These are phyloP conservation scores for Sungouiella thailandica DNA, from an alignment of 805 yeast genomes.

Conservation along the genomic window DNA sequence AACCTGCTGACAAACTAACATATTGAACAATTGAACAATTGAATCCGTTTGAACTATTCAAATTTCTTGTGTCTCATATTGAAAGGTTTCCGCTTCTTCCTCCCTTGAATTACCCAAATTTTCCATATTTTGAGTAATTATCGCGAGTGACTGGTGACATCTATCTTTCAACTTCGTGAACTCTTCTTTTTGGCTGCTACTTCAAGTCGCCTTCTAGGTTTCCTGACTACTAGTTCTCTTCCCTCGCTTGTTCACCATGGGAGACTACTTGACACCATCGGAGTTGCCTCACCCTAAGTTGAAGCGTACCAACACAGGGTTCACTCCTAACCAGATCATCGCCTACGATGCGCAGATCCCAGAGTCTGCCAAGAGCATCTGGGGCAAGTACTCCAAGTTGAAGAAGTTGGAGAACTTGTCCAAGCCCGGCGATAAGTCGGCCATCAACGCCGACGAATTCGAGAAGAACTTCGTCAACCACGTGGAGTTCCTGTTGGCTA, in stretches of 20 bases:
- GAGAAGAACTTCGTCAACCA: constrained; percentile 71
- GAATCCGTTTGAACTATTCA: too few species aligned
- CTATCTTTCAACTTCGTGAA: too few species aligned
- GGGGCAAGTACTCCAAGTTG: constrained; percentile 66
- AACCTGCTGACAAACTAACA: too few species aligned
- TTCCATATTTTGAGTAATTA: too few species aligned
- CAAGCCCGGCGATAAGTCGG: constrained; percentile 15
- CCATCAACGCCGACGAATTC: constrained; percentile 48
- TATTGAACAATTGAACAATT: too few species aligned
- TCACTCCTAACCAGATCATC: constrained; percentile 83
- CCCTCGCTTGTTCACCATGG: constrained; percentile 15
- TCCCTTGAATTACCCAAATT: too few species aligned
- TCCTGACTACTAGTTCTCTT: background rate
- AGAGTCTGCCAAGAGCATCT: constrained; percentile 63
- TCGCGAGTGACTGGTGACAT: too few species aligned
- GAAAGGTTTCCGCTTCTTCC: too few species aligned
- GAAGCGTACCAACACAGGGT: constrained; percentile 81
- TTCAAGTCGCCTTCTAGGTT: background rate
- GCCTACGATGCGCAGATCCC: constrained; percentile 82
- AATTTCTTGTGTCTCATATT: too few species aligned
- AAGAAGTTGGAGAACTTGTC: constrained; percentile 15
- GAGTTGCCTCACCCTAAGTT: constrained; percentile 42
- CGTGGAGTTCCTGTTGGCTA: constrained; percentile 87
- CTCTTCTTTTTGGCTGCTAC: background rate
- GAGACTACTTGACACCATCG: constrained; percentile 35